Evolutionary conservation across 192 early-diverging fungal species (phyloP).

Genomic region (Geranomyces michiganensis): DNA sequence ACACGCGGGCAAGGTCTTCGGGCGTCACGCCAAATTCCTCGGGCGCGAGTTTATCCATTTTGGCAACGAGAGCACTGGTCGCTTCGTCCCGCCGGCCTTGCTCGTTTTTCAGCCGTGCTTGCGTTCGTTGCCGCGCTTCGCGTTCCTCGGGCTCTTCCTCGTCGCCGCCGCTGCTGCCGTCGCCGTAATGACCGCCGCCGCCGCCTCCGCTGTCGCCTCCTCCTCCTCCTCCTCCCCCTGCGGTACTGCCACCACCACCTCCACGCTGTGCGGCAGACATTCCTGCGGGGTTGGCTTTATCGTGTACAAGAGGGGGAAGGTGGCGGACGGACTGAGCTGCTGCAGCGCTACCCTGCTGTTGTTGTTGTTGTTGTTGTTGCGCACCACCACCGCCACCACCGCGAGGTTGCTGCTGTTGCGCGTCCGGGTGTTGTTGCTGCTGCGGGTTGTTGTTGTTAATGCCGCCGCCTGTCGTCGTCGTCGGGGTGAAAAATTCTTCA

Average conservation of each 20-base stretch:
- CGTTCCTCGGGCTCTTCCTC: slow-evolving; percentile 1
- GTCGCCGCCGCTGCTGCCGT: background rate
- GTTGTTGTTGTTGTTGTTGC: background rate
- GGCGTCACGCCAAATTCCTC: slow-evolving; percentile 39
- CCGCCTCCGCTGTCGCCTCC: too few relatives aligned
- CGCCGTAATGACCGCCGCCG: background rate
- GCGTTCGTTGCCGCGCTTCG: background rate
- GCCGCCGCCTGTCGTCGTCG: too few relatives aligned
- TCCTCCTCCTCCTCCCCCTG: slow-evolving; percentile 3
- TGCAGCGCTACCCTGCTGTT: too few relatives aligned
- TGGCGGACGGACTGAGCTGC: slow-evolving; percentile 10
- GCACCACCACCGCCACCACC: background rate
- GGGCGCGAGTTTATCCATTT: background rate
- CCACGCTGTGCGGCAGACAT: background rate
- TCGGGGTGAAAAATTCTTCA: background rate
- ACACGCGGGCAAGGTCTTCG: slow-evolving; percentile 49
- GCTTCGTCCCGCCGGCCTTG: slow-evolving; percentile 8
- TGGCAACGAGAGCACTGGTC: background rate
- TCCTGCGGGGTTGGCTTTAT: background rate
- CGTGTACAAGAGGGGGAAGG: slow-evolving; percentile 6
- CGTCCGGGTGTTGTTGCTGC: background rate
- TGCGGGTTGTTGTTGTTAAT: too few relatives aligned
- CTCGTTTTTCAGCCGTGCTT: background rate
- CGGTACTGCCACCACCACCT: background rate
- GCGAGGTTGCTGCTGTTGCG: background rate